These are phyloP conservation scores for Candida alai DNA, from an alignment of 805 yeast genomes.

Conservation along the genomic window DNA sequence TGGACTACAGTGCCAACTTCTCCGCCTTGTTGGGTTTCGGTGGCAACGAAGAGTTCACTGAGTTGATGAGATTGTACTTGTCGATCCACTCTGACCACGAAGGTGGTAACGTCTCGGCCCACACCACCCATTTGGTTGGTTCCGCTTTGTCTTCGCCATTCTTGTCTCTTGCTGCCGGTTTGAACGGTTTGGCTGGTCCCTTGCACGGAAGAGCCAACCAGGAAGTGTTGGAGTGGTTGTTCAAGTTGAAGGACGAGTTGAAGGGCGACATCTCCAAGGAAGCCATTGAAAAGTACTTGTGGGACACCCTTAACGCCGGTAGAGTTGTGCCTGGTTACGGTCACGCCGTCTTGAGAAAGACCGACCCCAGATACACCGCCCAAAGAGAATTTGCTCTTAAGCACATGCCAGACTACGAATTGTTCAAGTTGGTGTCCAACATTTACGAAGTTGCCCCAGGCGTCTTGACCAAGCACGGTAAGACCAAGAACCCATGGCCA, in stretches of 20 bases:
- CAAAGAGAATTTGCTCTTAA: slow-evolving; percentile 63
- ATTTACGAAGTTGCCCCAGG: slow-evolving; percentile 70
- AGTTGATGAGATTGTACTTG: slow-evolving; percentile 67
- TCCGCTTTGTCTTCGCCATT: slow-evolving; percentile 76
- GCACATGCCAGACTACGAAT: slow-evolving; percentile 58
- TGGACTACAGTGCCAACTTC: slow-evolving; percentile 73
- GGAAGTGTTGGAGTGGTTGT: slow-evolving; percentile 74
- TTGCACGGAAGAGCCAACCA: slow-evolving; percentile 84
- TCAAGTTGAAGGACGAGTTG: slow-evolving; percentile 59
- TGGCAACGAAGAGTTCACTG: slow-evolving; percentile 56
- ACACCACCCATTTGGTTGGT: slow-evolving; percentile 78
- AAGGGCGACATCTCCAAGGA: slow-evolving; percentile 54
- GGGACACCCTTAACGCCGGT: slow-evolving; percentile 68
- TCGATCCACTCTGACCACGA: slow-evolving; percentile 80
- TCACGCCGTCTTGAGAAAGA: slow-evolving; percentile 79
- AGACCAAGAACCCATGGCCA: slow-evolving; percentile 83
- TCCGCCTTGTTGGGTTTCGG: slow-evolving; percentile 61
- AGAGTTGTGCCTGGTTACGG: slow-evolving; percentile 88
- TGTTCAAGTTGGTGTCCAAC: slow-evolving; percentile 63
- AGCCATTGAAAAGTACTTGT: slow-evolving; percentile 61
- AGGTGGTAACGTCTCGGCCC: slow-evolving; percentile 83
- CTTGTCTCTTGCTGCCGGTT: slow-evolving; percentile 73
- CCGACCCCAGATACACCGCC: slow-evolving; percentile 79
- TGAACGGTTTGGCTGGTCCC: slow-evolving; percentile 83
- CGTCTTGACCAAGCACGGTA: slow-evolving; percentile 73